Base-by-base conservation (phyloP, 805 yeast species). In the Nakazawaea siamensis region DNA sequence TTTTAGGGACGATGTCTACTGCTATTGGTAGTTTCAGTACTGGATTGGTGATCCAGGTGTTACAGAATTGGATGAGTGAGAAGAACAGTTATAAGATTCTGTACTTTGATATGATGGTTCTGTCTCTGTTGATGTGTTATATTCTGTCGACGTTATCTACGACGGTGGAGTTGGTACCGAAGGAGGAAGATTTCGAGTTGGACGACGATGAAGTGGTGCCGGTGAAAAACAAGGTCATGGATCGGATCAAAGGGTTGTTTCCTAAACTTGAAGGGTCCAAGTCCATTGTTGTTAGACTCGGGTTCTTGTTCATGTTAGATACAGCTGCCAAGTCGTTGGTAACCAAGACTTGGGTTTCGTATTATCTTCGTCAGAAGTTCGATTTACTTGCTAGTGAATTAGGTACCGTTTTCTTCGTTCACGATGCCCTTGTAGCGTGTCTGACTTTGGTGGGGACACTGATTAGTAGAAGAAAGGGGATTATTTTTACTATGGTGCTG, bases 301-400 rank as follows among this genome's bases (percentile, higher is more conserved):
- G 66, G 2, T 27, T 55, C 6, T 45, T 68, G 12, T 62, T 61
- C 39, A 64, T 62, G 8, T 42, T 66, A 11, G 74, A 68, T 44
- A 55, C 68, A 1, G 51, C 66, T 33, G 68, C 68, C 11, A 57
- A 66, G 21, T 60, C 72, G 3, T 51, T 65, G 28, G 59, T 60
- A n/a, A 60, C 66, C 21, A 57, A 57, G 21, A 55, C 70, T 4
- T 68, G 73, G 74, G 54, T 58, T n/a, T 60, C 68, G 0, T 68
- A 55, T 40, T 68, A 62, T 43, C 56, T 68, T 26, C 57, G 58
- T 33, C 46, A 54, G 9, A 57, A 54, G 40, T 68, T 63, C 46
- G 38, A 51, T 25, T 46, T 60, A 2, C 46, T 54, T 12, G 42
- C 70, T 4, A 44, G 58, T 4, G 45, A 50, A 18, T 51, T 66